phyloP scores from a whole-genome alignment of 495 filamentous ascomycete genomes.

The Tuber aestivum region DNA sequence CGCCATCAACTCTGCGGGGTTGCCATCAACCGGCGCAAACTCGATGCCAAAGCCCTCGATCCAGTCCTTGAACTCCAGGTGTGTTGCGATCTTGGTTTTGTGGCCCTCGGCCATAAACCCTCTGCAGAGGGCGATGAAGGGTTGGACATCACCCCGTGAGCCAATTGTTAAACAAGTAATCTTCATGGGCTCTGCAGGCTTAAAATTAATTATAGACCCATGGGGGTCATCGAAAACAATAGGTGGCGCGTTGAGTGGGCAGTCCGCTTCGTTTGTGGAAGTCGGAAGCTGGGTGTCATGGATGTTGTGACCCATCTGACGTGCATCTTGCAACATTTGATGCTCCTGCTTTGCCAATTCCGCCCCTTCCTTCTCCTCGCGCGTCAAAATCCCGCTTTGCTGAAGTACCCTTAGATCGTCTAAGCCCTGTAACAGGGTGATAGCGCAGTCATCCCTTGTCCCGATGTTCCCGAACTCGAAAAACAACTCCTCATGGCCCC shows the following conservation, averaged over 20 bases:
- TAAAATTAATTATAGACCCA: constrained; percentile 92
- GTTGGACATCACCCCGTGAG: constrained; percentile 91
- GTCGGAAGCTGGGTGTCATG: constrained; percentile 56
- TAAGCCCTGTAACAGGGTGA: constrained; percentile 69
- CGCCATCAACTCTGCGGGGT: constrained; percentile 89
- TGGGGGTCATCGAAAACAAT: constrained; percentile 88
- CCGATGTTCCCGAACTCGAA: constrained; percentile 81
- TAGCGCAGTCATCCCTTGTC: constrained; percentile 77
- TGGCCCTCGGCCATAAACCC: constrained; percentile 84
- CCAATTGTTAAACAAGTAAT: constrained; percentile 95
- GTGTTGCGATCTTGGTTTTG: constrained; percentile 79
- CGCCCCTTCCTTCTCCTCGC: constrained; percentile 63
- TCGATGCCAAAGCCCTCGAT: constrained; percentile 86
- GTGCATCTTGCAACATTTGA: constrained; percentile 71
- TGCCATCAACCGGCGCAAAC: constrained; percentile 79
- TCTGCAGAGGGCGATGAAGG: constrained; percentile 94
- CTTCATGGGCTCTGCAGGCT: constrained; percentile 71
- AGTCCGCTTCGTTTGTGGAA: constrained; percentile 48
- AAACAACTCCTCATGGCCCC: constrained; percentile 92
- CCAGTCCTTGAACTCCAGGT: constrained; percentile 84
- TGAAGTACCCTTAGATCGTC: constrained; percentile 66
- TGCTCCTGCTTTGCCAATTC: constrained; percentile 78
- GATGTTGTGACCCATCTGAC: constrained; percentile 55
- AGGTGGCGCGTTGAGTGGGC: constrained; percentile 53
- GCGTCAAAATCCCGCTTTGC: constrained; percentile 63